These are phyloP conservation scores for Magnusiomyces suaveolens DNA, from an alignment of 1,139 yeast species.

Conservation along the genomic window DNA sequence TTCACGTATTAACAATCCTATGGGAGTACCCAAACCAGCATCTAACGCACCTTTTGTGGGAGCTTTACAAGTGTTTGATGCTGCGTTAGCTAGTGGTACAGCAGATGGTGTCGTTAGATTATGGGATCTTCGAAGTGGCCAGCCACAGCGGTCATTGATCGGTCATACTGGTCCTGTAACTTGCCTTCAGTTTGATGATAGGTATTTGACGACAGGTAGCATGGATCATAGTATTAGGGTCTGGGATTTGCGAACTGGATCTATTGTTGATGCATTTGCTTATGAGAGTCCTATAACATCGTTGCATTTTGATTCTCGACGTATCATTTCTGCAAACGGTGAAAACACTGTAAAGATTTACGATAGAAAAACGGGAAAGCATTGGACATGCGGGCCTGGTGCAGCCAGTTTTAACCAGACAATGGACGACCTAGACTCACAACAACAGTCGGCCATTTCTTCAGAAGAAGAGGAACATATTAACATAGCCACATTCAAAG, in stretches of 20 bases:
- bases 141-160: constrained; percentile 51
- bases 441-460: not conserved
- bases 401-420: constrained; percentile 22
- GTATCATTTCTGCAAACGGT: constrained; percentile 44
- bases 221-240: constrained; percentile 54
- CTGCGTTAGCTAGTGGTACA: constrained; percentile 68
- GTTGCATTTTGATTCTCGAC: constrained; percentile 46
- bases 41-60: constrained; percentile 40
- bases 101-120: constrained; percentile 64
- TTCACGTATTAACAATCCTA: not conserved
- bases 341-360: constrained; percentile 46
- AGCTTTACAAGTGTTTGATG: constrained; percentile 55
- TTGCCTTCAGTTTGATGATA: constrained; percentile 57
- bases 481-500: constrained; percentile 42
- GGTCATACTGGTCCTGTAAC: constrained; percentile 70
- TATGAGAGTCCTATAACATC: constrained; percentile 45
- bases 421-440: constrained; percentile 9
- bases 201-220: constrained; percentile 54
- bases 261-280: constrained; percentile 49
- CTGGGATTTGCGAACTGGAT: constrained; percentile 67
- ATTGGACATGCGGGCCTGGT: constrained; percentile 44
- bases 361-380: constrained; percentile 44
- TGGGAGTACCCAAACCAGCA: constrained; percentile 6
- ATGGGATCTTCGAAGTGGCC: constrained; percentile 68
- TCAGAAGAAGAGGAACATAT: constrained; percentile 19